phyloP scores from a whole-genome alignment of 2,329 filamentous ascomycete genomes.

The Pseudonectria buxi region DNA sequence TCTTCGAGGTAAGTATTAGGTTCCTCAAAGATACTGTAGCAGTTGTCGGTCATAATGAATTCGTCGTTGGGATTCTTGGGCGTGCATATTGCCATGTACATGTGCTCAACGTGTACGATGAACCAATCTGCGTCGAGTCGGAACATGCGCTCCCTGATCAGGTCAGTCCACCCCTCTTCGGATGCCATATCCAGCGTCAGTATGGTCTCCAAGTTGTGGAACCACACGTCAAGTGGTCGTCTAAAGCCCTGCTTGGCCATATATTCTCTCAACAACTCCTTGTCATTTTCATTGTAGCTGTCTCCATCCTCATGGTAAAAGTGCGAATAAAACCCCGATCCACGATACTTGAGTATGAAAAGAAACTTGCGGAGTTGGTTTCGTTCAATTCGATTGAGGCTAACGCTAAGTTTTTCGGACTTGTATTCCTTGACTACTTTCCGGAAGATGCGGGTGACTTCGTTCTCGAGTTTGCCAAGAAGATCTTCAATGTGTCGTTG shows the following conservation, averaged over 20 bases:
- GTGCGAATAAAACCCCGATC: constrained; percentile 24
- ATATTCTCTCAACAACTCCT: background rate
- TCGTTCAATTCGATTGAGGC: no score
- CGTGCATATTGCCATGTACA: constrained; percentile 2
- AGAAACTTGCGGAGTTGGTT: constrained; percentile 41
- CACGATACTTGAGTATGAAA: constrained; percentile 39
- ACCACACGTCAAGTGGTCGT: constrained; percentile 3
- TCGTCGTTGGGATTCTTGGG: background rate
- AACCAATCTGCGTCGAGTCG: no score
- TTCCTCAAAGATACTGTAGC: constrained; percentile 3
- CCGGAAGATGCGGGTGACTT: no score
- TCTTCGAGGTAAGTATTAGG: background rate
- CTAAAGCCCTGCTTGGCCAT: background rate
- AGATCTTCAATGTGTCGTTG: constrained; percentile 13
- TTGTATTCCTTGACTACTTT: no score
- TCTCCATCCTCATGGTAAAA: constrained; percentile 28
- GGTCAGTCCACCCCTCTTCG: background rate
- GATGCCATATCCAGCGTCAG: constrained; percentile 1
- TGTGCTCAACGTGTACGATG: no score
- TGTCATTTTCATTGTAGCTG: constrained; percentile 20
- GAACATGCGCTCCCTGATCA: constrained; percentile 1
- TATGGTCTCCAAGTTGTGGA: constrained; percentile 3
- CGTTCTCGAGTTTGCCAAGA: constrained; percentile 24
- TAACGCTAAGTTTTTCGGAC: no score
- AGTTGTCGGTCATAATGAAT: constrained; percentile 2